Evolutionary conservation across 2,329 filamentous ascomycete species (phyloP), one percentile per base, ranked within the genome.

Genomic region (Pseudocercospora vitis): DNA sequence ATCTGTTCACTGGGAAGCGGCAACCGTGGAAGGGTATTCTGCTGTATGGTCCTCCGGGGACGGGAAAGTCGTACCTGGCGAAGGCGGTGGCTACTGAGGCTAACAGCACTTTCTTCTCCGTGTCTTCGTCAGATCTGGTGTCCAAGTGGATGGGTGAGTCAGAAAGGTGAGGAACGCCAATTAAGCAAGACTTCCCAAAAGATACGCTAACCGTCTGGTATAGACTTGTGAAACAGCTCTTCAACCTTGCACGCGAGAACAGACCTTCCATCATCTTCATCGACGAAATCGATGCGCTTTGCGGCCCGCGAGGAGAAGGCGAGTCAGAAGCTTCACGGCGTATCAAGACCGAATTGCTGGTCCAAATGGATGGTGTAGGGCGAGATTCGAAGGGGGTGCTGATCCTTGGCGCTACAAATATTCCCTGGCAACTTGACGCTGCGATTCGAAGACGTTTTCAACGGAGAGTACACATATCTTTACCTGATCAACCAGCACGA

Each of bases 131-230:
- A 69, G 94, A 99, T 71, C 73, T 99, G 73, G 94, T 99, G 57
- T 96, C 90, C 72, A 99, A 99, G 71, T 99, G 94, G 94, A 99
- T 99, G 94, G 94, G 94, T 77, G 94, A 99, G 75, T 95, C 89
- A 79, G 94, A 99, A 83, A 84, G 91, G 89, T 95, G 76, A 45
- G 79, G 65, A 12, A 12, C n/a, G 11, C 6, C n/a, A 9, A 23
- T 8, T 9, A 7, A 23, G 12, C 8, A 21, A 12, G 35, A 26
- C 16, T 29, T 6, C 16, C 4, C 11, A 12, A n/a, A 11, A 6
- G 11, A 35, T 28, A 46, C 53, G 39, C 49, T 55, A 18, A 58
- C 47, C n/a, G 37, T 59, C 7, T 63, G 24, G 65, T 11, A 44
- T 66, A 95, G 91, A 67, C 81, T 99, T 64, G 94, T 99, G 53